Evolutionary conservation across 2,329 filamentous ascomycete genomes (phyloP), one percentile per base, ranked within the genome.

Genomic region (Cercospora zeina): DNA sequence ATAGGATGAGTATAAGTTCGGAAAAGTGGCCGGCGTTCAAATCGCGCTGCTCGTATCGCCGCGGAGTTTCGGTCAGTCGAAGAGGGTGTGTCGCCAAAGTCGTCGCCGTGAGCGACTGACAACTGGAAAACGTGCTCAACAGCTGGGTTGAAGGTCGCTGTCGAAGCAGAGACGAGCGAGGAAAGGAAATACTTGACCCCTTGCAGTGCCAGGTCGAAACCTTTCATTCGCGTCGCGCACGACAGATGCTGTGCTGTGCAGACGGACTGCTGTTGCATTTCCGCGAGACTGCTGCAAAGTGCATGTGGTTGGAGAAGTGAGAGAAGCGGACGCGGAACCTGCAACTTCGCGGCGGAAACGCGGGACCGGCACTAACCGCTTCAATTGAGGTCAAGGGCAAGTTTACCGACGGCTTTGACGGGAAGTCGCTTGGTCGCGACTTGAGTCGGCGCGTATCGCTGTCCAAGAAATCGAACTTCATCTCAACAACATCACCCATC

Each of bases 401-500:
- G 27, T 51, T 33, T 51, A 27, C 49, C 49, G n/a, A n/a, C n/a
- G n/a, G n/a, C n/a, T n/a, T n/a, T n/a, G n/a, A n/a, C n/a, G n/a
- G n/a, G n/a, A 30, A 49, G n/a, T 34, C 14, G 49, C 14, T 16
- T 19, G 21, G 27, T 53, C 49, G 49, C 49, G 49, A 53, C 49
- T 53, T 31, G n/a, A n/a, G n/a, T n/a, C n/a, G n/a, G n/a, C 49
- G 49, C 49, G 49, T 53, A 8, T 34, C 49, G 27, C 49, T 27
- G 19, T 33, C 49, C 49, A 53, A 53, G 49, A 53, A 53, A 33
- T 34, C n/a, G 27, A 34, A 53, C 24, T 34, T 34, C 49, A 53
- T 53, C n/a, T n/a, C 49, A 53, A 53, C 49, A 53, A 53, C 49
- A 53, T 31, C 49, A 53, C 49, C 49, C 27, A 53, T 53, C 49